Conservation (phyloP, 345 rosid species). For the Bretschneidera sinensis region DNA sequence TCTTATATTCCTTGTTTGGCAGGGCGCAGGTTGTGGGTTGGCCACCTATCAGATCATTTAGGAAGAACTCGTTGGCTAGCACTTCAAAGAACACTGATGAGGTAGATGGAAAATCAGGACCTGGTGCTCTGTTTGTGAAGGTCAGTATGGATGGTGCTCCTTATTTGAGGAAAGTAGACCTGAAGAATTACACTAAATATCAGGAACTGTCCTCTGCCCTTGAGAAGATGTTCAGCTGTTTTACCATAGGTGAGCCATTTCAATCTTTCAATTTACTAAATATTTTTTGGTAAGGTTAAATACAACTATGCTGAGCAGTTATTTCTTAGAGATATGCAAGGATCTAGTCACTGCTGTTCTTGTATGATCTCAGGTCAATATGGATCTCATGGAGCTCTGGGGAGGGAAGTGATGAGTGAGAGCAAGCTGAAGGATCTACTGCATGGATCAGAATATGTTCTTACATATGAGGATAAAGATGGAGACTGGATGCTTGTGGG, state of each 20-base stretch:
- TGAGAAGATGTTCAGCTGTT: conserved; percentile 75
- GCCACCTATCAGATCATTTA: conserved; percentile 70
- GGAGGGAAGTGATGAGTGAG: conserved; percentile 50
- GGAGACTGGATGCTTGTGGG: conserved; percentile 83
- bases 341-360: conserved; percentile 27
- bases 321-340: conserved; percentile 15
- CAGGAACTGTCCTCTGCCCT: conserved; percentile 66
- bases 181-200: conserved; percentile 49
- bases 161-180: conserved; percentile 64
- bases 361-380: conserved; percentile 39
- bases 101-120: conserved; percentile 59
- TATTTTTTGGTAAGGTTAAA: background rate
- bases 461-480: conserved; percentile 63
- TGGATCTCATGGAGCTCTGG: conserved; percentile 42
- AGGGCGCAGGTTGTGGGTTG: conserved; percentile 83
- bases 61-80: conserved; percentile 58
- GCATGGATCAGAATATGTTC: conserved; percentile 61
- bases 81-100: conserved; percentile 53
- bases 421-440: conserved; percentile 53
- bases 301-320: conserved; percentile 10
- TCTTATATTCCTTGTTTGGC: conserved; percentile 17
- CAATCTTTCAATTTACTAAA: background rate
- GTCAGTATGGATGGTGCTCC: conserved; percentile 88
- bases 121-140: conserved; percentile 53
- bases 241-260: conserved; percentile 45